phyloP scores from a whole-genome alignment of 1,284 basidiomycete genomes.

The Cryptococcus sp. region DNA sequence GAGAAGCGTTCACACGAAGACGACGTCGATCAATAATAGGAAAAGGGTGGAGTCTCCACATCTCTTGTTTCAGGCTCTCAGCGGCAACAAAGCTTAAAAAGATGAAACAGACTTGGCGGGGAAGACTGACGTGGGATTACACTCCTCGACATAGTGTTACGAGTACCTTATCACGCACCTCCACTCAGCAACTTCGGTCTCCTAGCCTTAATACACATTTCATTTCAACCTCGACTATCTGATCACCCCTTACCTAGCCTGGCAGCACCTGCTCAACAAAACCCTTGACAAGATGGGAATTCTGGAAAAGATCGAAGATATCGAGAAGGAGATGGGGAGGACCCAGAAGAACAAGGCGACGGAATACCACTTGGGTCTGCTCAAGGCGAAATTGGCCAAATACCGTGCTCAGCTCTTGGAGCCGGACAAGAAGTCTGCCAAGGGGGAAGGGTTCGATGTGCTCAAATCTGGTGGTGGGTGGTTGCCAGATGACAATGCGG shows the following conservation, averaged over 20 bases:
- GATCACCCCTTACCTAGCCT: not conserved
- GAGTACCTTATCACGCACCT: too few relatives aligned
- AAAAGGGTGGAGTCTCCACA: not conserved
- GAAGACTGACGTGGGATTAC: too few relatives aligned
- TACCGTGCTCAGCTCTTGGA: conserved; percentile 86
- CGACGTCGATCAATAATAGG: not conserved
- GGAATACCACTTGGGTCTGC: conserved; percentile 68
- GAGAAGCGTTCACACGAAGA: too few relatives aligned
- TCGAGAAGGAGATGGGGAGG: conserved; percentile 64
- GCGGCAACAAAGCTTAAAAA: not conserved
- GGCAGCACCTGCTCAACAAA: not conserved
- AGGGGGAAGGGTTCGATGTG: conserved; percentile 86
- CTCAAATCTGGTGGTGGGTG: conserved; percentile 70
- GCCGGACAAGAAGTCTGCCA: conserved; percentile 67
- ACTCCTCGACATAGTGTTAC: too few relatives aligned
- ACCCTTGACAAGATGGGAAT: conserved; percentile 62
- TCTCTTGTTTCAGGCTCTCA: not conserved
- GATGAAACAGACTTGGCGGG: not conserved
- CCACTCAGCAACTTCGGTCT: too few relatives aligned
- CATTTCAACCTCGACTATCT: too few relatives aligned
- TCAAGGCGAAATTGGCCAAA: conserved; percentile 58
- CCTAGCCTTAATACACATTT: too few relatives aligned
- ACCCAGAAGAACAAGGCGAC: conserved; percentile 54
- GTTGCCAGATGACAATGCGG: not conserved
- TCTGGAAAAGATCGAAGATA: conserved; percentile 91